Conservation (phyloP, 2,329 filamentous ascomycete genomes). For the Coniochaeta sp. region DNA sequence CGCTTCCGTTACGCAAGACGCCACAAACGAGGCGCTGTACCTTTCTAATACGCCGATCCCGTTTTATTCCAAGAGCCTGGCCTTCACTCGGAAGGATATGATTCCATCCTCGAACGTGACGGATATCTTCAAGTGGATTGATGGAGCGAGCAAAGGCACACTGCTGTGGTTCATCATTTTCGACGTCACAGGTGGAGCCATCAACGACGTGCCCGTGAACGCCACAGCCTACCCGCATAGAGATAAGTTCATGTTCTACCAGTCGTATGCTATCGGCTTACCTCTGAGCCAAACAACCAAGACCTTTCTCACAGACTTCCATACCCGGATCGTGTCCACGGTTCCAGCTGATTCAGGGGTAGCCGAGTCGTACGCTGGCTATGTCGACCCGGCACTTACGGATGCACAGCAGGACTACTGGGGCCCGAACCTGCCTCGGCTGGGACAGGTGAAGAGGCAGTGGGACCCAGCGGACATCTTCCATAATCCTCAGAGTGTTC, state of each 20-base stretch:
- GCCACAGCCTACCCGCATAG: conserved; percentile 57
- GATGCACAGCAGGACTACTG: conserved; percentile 45
- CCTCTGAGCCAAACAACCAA: conserved; percentile 37
- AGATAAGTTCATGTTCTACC: conserved; percentile 56
- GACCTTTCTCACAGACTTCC: conserved; percentile 44
- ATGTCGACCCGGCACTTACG: conserved; percentile 47
- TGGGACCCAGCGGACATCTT: conserved; percentile 50
- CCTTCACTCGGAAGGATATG: conserved; percentile 40
- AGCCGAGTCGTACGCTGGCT: conserved; percentile 53
- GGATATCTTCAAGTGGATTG: conserved; percentile 46
- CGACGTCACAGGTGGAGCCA: conserved; percentile 53
- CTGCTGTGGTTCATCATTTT: conserved; percentile 56
- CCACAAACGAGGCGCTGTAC: conserved; percentile 39
- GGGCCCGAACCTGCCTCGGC: conserved; percentile 39
- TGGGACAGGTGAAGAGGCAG: conserved; percentile 41
- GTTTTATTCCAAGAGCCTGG: conserved; percentile 53
- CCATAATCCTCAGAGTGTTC: conserved; percentile 50
- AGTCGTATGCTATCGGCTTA: conserved; percentile 51
- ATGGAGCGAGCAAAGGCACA: conserved; percentile 39
- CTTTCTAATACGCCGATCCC: conserved; percentile 37
- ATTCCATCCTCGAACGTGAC: conserved; percentile 37
- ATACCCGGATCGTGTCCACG: conserved; percentile 29
- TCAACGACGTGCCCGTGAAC: conserved; percentile 45
- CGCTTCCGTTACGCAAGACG: conserved; percentile 45
- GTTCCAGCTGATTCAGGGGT: conserved; percentile 19